A percentile compares a stretch with the other conserved stretches of the same genome.
Conservation (phyloP, 164 flowering plant species). For the Taxillus chinensis region DNA sequence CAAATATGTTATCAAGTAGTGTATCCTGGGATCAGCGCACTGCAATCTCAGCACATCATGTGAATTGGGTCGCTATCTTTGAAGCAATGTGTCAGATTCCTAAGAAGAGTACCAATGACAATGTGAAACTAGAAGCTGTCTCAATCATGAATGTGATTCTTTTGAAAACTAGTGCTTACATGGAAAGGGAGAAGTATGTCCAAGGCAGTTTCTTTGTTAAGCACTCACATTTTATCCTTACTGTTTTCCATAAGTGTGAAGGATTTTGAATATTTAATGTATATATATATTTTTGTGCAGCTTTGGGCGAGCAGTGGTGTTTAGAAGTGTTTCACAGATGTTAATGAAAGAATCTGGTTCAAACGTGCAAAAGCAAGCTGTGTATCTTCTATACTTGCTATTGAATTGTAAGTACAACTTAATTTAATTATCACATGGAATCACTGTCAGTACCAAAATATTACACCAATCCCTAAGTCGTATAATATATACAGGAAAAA, state of each 20-base stretch:
- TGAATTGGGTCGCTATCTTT: constrained; percentile 53
- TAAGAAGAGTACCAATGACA: constrained; percentile 27
- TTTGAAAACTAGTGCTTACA: constrained; percentile 44
- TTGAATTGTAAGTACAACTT: constrained; percentile 55
- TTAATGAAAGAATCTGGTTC: constrained; percentile 59
- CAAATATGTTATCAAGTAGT: constrained; percentile 12
- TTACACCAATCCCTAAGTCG: no score
- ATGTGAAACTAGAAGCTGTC: constrained; percentile 51
- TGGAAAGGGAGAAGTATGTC: constrained; percentile 66
- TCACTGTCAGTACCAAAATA: background rate
- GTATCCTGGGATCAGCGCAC: constrained; percentile 6
- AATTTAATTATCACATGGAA: background rate
- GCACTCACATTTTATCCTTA: background rate
- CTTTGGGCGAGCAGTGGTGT: constrained; percentile 37
- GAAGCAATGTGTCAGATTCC: constrained; percentile 43
- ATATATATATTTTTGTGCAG: constrained; percentile 28
- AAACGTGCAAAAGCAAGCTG: constrained; percentile 50
- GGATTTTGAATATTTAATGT: constrained; percentile 1
- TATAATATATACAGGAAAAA: no score
- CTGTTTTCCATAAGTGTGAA: background rate
- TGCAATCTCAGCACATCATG: constrained; percentile 11
- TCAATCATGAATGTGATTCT: constrained; percentile 72
- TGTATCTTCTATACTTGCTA: constrained; percentile 62
- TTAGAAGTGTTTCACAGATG: constrained; percentile 42
- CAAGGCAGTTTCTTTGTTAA: background rate